Conservation (phyloP, 2,329 filamentous ascomycete genomes). For the Aspergillus thermomutatus region DNA sequence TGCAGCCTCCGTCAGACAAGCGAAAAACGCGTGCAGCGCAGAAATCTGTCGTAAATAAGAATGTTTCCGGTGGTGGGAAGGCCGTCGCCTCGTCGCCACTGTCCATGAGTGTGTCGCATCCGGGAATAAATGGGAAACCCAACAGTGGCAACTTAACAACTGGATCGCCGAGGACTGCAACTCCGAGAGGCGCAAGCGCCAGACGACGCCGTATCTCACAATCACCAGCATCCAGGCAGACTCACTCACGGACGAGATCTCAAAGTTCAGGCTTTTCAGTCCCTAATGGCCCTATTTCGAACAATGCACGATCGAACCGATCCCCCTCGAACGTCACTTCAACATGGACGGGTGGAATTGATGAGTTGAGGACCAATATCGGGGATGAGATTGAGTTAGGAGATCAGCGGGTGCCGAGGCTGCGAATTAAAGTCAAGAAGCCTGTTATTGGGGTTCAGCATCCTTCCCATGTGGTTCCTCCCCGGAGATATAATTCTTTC, state of each 20-base stretch:
- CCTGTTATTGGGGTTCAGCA: constrained; percentile 50
- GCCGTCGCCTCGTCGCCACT: constrained; percentile 30
- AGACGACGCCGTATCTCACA: constrained; percentile 23
- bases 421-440: constrained; percentile 50
- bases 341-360: constrained; percentile 5
- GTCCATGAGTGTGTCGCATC: constrained; percentile 25
- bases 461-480: constrained; percentile 48
- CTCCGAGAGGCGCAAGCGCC: constrained; percentile 19
- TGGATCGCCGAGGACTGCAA: constrained; percentile 27
- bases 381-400: constrained; percentile 16
- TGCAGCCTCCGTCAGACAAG: constrained; percentile 47
- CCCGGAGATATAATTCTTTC: constrained; percentile 50
- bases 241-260: constrained; percentile 27
- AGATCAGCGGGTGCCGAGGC: constrained; percentile 29
- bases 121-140: constrained; percentile 29
- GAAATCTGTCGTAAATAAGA: constrained; percentile 31
- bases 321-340: constrained; percentile 23
- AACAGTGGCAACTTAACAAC: constrained; percentile 29
- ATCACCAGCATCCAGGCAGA: constrained; percentile 25
- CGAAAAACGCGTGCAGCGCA: constrained; percentile 44
- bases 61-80: constrained; percentile 22
- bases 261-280: constrained; percentile 24
- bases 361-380: constrained; percentile 7
- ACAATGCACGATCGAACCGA: constrained; percentile 23
- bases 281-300: constrained; percentile 22